A percentile compares a stretch with the other conserved stretches of the same genome.
These are phyloP conservation scores for Xylaria sp. DNA, from an alignment of 2,329 filamentous ascomycete species.

Conservation along the genomic window DNA sequence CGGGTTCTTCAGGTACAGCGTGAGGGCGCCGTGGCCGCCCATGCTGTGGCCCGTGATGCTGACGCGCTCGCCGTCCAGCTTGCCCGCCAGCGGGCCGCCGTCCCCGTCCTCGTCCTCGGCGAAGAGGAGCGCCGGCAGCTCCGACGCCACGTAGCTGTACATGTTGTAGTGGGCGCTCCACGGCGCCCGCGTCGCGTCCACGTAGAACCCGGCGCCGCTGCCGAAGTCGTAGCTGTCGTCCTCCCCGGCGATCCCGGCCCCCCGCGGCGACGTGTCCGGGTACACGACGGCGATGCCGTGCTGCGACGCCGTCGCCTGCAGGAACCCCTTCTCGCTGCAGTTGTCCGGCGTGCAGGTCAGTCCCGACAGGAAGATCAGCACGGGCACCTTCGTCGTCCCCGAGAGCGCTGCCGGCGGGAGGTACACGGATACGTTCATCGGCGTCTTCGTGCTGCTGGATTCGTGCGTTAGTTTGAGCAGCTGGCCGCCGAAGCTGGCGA, in stretches of 20 bases:
- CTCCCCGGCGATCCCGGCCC: conserved; percentile 82
- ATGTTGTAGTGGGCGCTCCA: conserved; percentile 87
- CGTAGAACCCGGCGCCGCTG: conserved; percentile 90
- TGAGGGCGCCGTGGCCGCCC: conserved; percentile 96
- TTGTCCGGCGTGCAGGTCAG: conserved; percentile 95
- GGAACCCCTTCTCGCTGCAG: conserved; percentile 85
- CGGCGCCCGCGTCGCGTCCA: conserved; percentile 82
- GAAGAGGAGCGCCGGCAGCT: conserved; percentile 85
- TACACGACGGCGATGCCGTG: conserved; percentile 92
- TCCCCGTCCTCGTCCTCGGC: conserved; percentile 47
- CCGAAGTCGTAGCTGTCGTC: conserved; percentile 93
- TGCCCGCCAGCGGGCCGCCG: neutral
- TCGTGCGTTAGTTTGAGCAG: conserved; percentile 93
- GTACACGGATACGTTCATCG: conserved; percentile 94
- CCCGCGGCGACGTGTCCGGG: conserved; percentile 93
- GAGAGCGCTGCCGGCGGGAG: conserved; percentile 67
- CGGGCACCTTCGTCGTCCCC: conserved; percentile 66
- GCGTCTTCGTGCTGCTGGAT: conserved; percentile 79
- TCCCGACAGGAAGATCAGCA: conserved; percentile 93
- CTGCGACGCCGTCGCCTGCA: conserved; percentile 82
- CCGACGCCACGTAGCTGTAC: conserved; percentile 90
- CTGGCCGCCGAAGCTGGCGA: conserved; percentile 91
- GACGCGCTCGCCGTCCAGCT: conserved; percentile 76
- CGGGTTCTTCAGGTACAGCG: conserved; percentile 90
- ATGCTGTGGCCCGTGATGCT: conserved; percentile 95